phyloP scores from a whole-genome alignment of 768 basidiomycete species.

The Leccinellum luteum region DNA sequence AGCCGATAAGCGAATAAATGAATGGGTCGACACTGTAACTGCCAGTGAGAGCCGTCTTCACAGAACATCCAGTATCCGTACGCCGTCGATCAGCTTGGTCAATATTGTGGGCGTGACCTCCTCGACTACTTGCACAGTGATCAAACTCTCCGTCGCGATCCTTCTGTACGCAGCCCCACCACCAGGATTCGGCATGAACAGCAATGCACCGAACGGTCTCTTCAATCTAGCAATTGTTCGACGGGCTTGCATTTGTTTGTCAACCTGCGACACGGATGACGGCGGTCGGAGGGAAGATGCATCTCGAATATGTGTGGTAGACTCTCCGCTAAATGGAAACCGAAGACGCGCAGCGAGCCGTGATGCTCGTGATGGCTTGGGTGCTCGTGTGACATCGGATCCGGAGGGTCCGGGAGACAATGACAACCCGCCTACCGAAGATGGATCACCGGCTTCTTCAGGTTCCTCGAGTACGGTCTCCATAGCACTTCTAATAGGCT shows the following conservation, averaged over 20 bases:
- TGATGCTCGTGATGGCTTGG: not conserved
- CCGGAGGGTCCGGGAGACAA: not conserved
- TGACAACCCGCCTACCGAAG: not conserved
- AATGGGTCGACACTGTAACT: too few species aligned
- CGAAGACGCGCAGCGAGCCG: not conserved
- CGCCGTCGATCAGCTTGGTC: not conserved
- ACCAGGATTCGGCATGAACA: not conserved
- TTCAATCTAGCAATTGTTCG: not conserved
- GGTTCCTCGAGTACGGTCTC: not conserved
- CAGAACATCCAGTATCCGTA: not conserved
- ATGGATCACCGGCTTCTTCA: not conserved
- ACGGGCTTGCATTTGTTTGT: not conserved
- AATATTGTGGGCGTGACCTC: not conserved
- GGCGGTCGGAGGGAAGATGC: not conserved
- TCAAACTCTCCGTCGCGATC: conserved; percentile 10
- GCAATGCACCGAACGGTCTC: not conserved
- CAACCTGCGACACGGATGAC: not conserved
- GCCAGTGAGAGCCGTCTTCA: not conserved
- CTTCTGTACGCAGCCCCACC: conserved; percentile 4
- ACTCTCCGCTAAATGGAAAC: conserved; percentile 1
- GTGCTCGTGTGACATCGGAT: not conserved
- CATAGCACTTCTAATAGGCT: not conserved
- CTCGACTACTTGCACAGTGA: conserved; percentile 1
- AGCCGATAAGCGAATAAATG: too few species aligned
- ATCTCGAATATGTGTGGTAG: not conserved